phyloP scores from a whole-genome alignment of 2,329 filamentous ascomycete species.

The Talaromyces verruculosus region DNA sequence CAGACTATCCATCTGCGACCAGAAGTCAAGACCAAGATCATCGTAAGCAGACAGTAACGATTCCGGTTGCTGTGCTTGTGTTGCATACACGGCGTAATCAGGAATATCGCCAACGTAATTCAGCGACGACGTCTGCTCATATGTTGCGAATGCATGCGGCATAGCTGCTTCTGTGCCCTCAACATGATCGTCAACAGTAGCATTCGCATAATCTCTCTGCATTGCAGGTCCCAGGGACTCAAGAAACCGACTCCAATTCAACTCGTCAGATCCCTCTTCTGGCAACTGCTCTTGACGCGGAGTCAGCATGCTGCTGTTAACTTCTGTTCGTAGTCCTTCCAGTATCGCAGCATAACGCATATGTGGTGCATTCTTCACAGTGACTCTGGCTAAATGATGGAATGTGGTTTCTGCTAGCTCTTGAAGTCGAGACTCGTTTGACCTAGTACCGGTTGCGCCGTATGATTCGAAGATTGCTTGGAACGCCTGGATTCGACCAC shows the following conservation, averaged over 20 bases:
- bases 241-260: neutral
- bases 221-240: neutral
- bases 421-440: neutral
- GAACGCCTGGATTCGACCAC: neutral
- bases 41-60: slow-evolving; percentile 19
- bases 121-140: neutral
- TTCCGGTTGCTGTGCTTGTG: neutral
- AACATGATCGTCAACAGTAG: neutral
- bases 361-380: slow-evolving; percentile 25
- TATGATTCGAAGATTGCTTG: neutral
- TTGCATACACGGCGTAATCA: neutral
- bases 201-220: neutral
- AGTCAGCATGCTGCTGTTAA: slow-evolving; percentile 10
- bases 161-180: neutral
- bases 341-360: slow-evolving; percentile 27
- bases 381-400: neutral
- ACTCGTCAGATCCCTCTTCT: neutral
- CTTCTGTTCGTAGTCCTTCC: slow-evolving; percentile 25
- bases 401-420: neutral
- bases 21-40: slow-evolving; percentile 29
- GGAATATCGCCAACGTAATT: neutral
- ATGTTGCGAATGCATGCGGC: neutral
- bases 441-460: neutral
- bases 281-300: neutral
- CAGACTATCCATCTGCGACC: slow-evolving; percentile 32